These are phyloP conservation scores for Suillus americanus DNA, from an alignment of 768 basidiomycete genomes.

Conservation along the genomic window DNA sequence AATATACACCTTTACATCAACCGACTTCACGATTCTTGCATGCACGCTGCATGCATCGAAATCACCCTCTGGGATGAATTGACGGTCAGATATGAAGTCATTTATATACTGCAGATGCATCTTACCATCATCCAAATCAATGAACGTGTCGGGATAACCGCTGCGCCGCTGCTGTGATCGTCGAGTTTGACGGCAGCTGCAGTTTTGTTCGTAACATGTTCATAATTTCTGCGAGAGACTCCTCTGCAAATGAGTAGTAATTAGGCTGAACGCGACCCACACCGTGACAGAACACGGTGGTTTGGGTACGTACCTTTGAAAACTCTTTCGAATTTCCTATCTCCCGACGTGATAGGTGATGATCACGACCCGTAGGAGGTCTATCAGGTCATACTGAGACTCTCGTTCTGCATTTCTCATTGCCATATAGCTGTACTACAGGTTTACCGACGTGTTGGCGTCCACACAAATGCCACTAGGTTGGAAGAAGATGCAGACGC, in stretches of 20 bases:
- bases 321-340: conserved; percentile 39
- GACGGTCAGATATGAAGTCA: neutral
- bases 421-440: conserved; percentile 4
- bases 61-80: conserved; percentile 59
- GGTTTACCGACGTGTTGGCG: neutral
- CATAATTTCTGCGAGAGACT: conserved; percentile 60
- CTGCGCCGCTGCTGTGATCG: conserved; percentile 50
- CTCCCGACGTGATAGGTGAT: conserved; percentile 37
- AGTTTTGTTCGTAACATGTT: conserved; percentile 62
- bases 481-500: neutral
- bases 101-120: neutral
- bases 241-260: conserved; percentile 40
- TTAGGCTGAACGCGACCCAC: conserved; percentile 9
- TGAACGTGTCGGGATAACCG: conserved; percentile 34
- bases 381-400: conserved; percentile 13
- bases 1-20: conserved; percentile 33
- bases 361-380: conserved; percentile 4
- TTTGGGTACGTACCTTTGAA: conserved; percentile 35
- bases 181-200: conserved; percentile 40
- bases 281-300: neutral
- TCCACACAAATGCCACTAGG: neutral
- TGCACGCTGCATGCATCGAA: conserved; percentile 68
- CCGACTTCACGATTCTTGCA: conserved; percentile 36
- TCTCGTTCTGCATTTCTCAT: conserved; percentile 26
- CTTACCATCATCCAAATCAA: conserved; percentile 76